Conservation (phyloP, 2,329 filamentous ascomycete species). For the Gnomoniopsis sp. region DNA sequence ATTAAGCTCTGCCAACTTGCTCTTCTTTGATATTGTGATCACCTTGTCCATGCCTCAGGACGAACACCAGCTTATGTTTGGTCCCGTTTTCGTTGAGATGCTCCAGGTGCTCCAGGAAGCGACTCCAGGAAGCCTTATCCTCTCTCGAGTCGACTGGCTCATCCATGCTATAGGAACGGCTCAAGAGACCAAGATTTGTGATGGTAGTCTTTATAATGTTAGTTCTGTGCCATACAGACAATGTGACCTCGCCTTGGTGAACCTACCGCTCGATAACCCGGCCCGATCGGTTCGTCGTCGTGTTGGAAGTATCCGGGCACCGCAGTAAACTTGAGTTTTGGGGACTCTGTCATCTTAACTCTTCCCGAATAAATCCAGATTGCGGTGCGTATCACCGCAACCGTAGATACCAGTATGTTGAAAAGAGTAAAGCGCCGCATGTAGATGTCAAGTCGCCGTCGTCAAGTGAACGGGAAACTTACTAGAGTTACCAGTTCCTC, state of each 20-base stretch:
- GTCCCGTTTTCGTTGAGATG: neutral
- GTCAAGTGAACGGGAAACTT: no score
- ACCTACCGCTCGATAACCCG: conserved; percentile 1
- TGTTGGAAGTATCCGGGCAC: conserved; percentile 1
- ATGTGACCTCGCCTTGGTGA: neutral
- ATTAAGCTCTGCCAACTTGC: conserved; percentile 54
- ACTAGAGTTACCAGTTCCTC: no score
- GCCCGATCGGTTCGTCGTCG: neutral
- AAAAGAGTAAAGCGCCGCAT: no score
- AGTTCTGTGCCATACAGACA: neutral
- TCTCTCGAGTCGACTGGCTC: neutral
- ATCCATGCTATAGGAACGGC: neutral
- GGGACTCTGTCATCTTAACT: neutral
- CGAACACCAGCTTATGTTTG: conserved; percentile 50
- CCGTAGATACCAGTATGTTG: no score
- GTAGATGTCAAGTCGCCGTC: no score
- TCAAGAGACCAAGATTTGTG: neutral
- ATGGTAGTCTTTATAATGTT: neutral
- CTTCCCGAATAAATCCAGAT: no score
- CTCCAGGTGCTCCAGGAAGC: neutral
- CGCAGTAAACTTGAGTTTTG: neutral
- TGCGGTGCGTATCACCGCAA: no score
- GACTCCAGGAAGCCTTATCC: neutral
- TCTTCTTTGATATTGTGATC: conserved; percentile 46
- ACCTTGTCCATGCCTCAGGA: conserved; percentile 57